Conservation (phyloP, 768 basidiomycete species). For the Trametes punicea region DNA sequence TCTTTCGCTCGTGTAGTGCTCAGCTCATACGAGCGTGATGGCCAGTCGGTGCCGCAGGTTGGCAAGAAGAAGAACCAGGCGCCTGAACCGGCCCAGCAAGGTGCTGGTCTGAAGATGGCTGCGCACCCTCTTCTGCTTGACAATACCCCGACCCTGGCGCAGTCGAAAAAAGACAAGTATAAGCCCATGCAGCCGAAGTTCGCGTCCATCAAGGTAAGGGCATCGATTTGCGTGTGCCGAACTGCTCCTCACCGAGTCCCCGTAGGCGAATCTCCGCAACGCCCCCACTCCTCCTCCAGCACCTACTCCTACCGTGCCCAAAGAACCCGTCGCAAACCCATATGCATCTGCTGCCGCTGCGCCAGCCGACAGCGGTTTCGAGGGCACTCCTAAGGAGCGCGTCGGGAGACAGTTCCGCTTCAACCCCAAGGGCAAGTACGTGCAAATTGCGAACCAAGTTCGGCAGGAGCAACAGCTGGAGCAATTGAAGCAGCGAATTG, state of each 20-base stretch:
- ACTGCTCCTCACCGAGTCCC: background rate
- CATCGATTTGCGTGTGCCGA: background rate
- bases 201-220: slow-evolving; percentile 78
- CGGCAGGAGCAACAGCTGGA: slow-evolving; percentile 80
- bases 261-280: slow-evolving; percentile 74
- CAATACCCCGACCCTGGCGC: slow-evolving; percentile 50
- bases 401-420: slow-evolving; percentile 73
- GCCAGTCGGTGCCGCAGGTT: slow-evolving; percentile 50
- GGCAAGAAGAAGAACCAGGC: slow-evolving; percentile 52
- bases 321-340: slow-evolving; percentile 62
- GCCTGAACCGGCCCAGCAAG: slow-evolving; percentile 68
- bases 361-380: slow-evolving; percentile 61
- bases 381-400: slow-evolving; percentile 72
- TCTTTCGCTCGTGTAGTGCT: background rate
- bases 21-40: background rate
- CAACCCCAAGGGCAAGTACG: slow-evolving; percentile 91
- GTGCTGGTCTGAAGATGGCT: slow-evolving; percentile 85
- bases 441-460: slow-evolving; percentile 67
- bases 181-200: slow-evolving; percentile 99
- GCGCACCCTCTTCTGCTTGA: slow-evolving; percentile 86
- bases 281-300: slow-evolving; percentile 57
- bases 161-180: slow-evolving; percentile 87
- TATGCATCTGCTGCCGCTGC: slow-evolving; percentile 55
- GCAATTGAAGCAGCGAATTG: slow-evolving; percentile 88
- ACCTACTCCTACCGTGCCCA: slow-evolving; percentile 34